Conservation (phyloP, 306 rosid species). For the Sicyos baderoa region DNA sequence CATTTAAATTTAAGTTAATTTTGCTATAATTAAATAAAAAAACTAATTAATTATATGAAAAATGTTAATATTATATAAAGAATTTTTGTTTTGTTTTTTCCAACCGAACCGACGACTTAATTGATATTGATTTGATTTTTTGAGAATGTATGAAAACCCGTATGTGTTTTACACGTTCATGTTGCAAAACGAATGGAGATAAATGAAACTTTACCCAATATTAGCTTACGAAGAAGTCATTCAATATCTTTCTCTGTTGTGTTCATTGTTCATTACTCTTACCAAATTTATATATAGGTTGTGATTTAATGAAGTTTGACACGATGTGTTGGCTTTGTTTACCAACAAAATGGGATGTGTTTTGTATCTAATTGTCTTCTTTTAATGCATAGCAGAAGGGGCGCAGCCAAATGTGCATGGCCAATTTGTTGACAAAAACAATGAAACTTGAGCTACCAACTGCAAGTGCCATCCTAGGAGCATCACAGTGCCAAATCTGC, state of each 20-base stretch:
- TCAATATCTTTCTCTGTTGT: background rate
- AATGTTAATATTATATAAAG: no score
- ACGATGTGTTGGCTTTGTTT: background rate
- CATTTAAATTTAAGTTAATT: no score
- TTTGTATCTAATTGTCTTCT: slow-evolving; percentile 12
- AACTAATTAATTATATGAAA: no score
- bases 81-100: no score
- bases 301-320: background rate
- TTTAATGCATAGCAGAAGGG: slow-evolving; percentile 15
- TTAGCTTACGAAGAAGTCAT: background rate
- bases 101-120: no score
- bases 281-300: background rate
- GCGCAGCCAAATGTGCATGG: slow-evolving; percentile 13
- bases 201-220: background rate
- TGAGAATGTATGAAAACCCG: no score
- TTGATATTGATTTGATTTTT: no score
- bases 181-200: background rate
- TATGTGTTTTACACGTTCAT: background rate
- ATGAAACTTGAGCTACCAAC: slow-evolving; percentile 2
- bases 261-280: background rate
- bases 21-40: no score
- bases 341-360: background rate
- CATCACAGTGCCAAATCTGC: slow-evolving; percentile 7
- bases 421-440: slow-evolving; percentile 4
- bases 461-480: slow-evolving; percentile 2